Conservation (phyloP, 2,329 filamentous ascomycete species). For the Hypomyces rosellus region DNA sequence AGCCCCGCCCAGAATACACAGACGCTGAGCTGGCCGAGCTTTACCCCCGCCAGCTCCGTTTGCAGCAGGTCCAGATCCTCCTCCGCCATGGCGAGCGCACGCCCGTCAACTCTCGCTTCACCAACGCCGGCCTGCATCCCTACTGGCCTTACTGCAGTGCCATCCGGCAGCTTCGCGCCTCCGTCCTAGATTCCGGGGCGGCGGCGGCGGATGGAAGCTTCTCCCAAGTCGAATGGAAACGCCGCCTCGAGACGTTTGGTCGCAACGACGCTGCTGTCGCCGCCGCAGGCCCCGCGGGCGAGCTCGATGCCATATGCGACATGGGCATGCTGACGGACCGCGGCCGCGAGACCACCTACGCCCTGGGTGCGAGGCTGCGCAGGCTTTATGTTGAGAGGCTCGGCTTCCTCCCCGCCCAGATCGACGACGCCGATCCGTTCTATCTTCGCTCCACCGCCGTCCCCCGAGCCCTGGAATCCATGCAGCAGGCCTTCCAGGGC, state of each 20-base stretch:
- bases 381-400: conserved; percentile 70
- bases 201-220: conserved; percentile 23
- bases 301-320: conserved; percentile 77
- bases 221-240: conserved; percentile 52
- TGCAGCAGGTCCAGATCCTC: conserved; percentile 85
- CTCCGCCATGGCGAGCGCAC: conserved; percentile 76
- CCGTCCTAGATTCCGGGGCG: conserved; percentile 37
- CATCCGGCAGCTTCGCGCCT: conserved; percentile 59
- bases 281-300: conserved; percentile 59
- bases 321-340: conserved; percentile 69
- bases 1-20: conserved; percentile 70
- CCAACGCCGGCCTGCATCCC: conserved; percentile 61
- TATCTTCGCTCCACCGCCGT: conserved; percentile 71
- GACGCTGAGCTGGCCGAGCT: conserved; percentile 71
- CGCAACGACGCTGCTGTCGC: conserved; percentile 61
- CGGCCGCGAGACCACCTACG: conserved; percentile 65
- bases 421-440: conserved; percentile 53
- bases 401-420: conserved; percentile 57
- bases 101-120: conserved; percentile 81
- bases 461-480: conserved; percentile 67
- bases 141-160: conserved; percentile 90
- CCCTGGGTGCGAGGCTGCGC: conserved; percentile 61
- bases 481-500: conserved; percentile 69
- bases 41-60: conserved; percentile 72
- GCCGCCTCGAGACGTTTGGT: conserved; percentile 79